Percentiles rank a stretch among this genome's conserved stretches.
phyloP scores from a whole-genome alignment of 192 early-diverging fungal genomes.

The Ambispora gerdemannii region DNA sequence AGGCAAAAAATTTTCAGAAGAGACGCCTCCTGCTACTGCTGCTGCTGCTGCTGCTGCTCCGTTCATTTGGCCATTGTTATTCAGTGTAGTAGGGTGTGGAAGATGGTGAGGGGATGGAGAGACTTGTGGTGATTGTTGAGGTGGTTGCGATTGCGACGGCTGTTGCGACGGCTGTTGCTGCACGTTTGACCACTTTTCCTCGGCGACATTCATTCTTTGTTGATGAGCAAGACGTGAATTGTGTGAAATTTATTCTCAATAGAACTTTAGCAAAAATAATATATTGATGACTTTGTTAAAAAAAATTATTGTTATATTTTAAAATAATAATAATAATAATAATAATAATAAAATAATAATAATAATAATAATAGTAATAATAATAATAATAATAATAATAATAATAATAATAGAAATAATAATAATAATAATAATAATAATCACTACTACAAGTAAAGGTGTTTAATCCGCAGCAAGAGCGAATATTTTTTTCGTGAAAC shows the following conservation, averaged over 20 bases:
- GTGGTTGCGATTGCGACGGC: neutral
- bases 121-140: constrained; percentile 9
- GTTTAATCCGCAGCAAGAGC: too few species aligned
- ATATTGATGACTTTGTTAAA: neutral
- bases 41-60: too few species aligned
- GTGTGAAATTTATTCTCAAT: neutral
- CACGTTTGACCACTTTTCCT: constrained; percentile 16
- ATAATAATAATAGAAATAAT: too few species aligned
- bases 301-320: too few species aligned
- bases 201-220: constrained; percentile 13
- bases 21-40: too few species aligned
- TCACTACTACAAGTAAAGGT: too few species aligned
- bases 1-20: constrained; percentile 19
- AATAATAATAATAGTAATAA: too few species aligned
- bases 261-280: neutral
- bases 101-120: constrained; percentile 24
- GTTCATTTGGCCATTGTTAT: too few species aligned
- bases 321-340: too few species aligned
- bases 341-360: too few species aligned
- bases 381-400: too few species aligned
- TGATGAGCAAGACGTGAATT: neutral
- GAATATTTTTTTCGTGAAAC: neutral
- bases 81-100: neutral
- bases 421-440: too few species aligned
- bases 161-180: neutral